These are phyloP conservation scores for Blastobotrys mokoenaii DNA, from an alignment of 805 yeast species.

Conservation along the genomic window DNA sequence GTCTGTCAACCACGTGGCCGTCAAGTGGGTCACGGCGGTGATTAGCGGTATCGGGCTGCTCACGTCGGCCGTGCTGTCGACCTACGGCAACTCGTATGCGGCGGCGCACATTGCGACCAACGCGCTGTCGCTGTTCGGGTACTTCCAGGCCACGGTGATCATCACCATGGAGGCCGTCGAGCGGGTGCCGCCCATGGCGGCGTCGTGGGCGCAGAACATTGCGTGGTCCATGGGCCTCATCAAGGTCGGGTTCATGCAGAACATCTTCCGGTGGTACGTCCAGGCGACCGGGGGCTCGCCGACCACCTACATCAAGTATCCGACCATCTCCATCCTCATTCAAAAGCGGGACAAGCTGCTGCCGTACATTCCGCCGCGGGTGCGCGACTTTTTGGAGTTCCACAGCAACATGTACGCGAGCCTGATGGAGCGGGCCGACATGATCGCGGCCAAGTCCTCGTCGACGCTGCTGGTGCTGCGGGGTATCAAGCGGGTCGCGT, in stretches of 20 bases:
- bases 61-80: conserved; percentile 70
- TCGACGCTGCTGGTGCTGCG: conserved; percentile 54
- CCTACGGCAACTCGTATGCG: conserved; percentile 81
- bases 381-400: conserved; percentile 12
- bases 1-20: conserved; percentile 71
- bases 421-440: neutral
- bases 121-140: conserved; percentile 71
- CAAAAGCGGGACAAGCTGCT: conserved; percentile 42
- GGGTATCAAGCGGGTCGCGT: conserved; percentile 83
- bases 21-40: conserved; percentile 90
- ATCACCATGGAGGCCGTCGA: conserved; percentile 80
- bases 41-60: conserved; percentile 82
- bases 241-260: conserved; percentile 71
- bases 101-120: conserved; percentile 86
- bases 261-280: conserved; percentile 85
- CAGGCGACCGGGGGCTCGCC: conserved; percentile 92
- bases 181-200: conserved; percentile 83
- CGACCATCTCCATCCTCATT: conserved; percentile 60
- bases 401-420: neutral
- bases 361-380: conserved; percentile 6
- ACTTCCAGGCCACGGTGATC: conserved; percentile 83
- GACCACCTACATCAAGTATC: conserved; percentile 47
- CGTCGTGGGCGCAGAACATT: conserved; percentile 84
- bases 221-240: conserved; percentile 95
- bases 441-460: conserved; percentile 15